These are phyloP conservation scores for Cruciata laevipes DNA, from an alignment of 257 asterid genomes.

Conservation along the genomic window DNA sequence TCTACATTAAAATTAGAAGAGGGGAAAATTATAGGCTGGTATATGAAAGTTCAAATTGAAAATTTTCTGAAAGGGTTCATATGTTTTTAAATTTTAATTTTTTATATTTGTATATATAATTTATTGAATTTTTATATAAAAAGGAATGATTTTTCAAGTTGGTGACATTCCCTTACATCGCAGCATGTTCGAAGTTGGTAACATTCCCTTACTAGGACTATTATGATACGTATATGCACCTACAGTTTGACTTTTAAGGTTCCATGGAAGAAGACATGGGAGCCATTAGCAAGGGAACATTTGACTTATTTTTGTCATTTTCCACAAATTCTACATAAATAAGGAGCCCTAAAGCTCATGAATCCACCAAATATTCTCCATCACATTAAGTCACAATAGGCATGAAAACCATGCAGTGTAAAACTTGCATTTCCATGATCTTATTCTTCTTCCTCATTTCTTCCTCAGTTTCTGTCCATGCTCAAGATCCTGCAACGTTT, in stretches of 20 bases:
- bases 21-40: no score
- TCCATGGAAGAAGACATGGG: neutral
- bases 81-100: no score
- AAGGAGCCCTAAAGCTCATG: neutral
- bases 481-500: constrained; percentile 10
- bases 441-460: neutral
- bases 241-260: neutral
- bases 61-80: no score
- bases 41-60: no score
- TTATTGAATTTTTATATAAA: no score
- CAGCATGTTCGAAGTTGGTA: neutral
- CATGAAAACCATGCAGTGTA: constrained; percentile 12
- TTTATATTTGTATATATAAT: no score
- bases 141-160: no score
- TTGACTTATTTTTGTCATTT: neutral
- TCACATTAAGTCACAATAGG: neutral
- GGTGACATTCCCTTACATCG: no score
- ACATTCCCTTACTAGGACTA: neutral
- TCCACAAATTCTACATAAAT: neutral
- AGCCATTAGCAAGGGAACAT: neutral
- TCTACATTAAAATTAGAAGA: no score
- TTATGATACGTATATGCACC: neutral
- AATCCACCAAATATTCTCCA: neutral
- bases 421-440: neutral
- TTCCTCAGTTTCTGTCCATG: neutral